A percentile compares a stretch with the other conserved stretches of the same genome.
phyloP scores from a whole-genome alignment of 345 rosid species.

The Populus nigra region DNA sequence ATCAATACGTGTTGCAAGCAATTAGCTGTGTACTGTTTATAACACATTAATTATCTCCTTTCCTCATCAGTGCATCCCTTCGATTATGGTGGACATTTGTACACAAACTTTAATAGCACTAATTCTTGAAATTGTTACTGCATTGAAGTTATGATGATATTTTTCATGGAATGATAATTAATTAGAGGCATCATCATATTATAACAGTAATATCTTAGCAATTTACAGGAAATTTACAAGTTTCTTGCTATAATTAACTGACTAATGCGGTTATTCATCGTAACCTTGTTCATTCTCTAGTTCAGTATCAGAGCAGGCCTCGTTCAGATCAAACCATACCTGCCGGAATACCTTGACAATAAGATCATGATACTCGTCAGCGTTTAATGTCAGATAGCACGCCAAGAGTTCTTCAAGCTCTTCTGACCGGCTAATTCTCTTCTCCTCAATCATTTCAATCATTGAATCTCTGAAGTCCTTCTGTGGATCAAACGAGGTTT shows the following conservation, averaged over 20 bases:
- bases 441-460: conserved; percentile 84
- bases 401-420: conserved; percentile 84
- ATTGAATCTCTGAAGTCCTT: conserved; percentile 83
- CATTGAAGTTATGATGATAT: background rate
- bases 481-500: conserved; percentile 68
- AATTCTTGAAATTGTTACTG: background rate
- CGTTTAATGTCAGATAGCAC: conserved; percentile 74
- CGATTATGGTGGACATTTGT: background rate
- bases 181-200: conserved; percentile 7
- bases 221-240: conserved; percentile 19
- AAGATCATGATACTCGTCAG: conserved; percentile 66
- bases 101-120: too few relatives aligned
- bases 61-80: background rate
- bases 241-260: background rate
- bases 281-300: conserved; percentile 17
- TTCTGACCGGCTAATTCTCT: conserved; percentile 49
- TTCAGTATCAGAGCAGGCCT: conserved; percentile 31
- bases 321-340: conserved; percentile 58
- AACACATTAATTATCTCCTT: background rate
- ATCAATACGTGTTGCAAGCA: background rate
- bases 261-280: conserved; percentile 4
- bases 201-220: background rate
- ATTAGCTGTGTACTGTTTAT: background rate
- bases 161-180: background rate
- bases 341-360: conserved; percentile 86